Evolutionary conservation across 768 basidiomycete genomes (phyloP), one percentile per base, ranked within the genome.

Genomic region (Suillus subalutaceus): DNA sequence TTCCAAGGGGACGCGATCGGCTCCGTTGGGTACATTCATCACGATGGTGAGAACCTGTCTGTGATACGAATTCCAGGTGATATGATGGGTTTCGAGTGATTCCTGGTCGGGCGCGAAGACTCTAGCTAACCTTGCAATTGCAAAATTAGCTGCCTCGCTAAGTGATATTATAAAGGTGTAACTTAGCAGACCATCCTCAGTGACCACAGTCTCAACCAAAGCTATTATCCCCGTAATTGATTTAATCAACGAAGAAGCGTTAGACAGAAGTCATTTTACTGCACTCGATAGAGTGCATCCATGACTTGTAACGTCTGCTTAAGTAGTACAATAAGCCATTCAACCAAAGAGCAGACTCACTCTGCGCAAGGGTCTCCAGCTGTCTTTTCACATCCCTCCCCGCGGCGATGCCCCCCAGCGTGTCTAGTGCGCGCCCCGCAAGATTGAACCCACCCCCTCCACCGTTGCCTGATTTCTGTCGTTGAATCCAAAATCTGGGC

Each of bases 401-500:
- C 18, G 86, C 85, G 38, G 86, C 85, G 38, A 88, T 74, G 65
- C 80, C 84, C 72, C 88, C 88, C n/a, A 90, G 80, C n/a, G 83
- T 79, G 66, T 74, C 80, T 69, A 82, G 69, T 50, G 87, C 87
- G 69, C 77, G 81, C 40, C 83, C 67, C 12, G 5, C 65, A 32
- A 63, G 26, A 60, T 32, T 50, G 58, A 57, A 44, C 0, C 63
- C 62, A 0, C 67, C 66, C 4, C 69, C 69, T 9, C 65, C 63
- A 43, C 56, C 30, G 3, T 65, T 65, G 32, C 52, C 13, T 20
- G 52, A 79, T 79, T 2, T 16, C 46, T 16, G 44, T 84, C 83
- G 10, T 84, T 80, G 69, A 93, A 87, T 10, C 92, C 92, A 68
- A 93, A 87, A 12, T 92, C 88, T 90, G 67, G 50, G 60, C 10